Percentiles rank a stretch among this genome's conserved stretches.
Evolutionary conservation across 1,284 basidiomycete species (phyloP).

Genomic region (Cystodermella granulosa): DNA sequence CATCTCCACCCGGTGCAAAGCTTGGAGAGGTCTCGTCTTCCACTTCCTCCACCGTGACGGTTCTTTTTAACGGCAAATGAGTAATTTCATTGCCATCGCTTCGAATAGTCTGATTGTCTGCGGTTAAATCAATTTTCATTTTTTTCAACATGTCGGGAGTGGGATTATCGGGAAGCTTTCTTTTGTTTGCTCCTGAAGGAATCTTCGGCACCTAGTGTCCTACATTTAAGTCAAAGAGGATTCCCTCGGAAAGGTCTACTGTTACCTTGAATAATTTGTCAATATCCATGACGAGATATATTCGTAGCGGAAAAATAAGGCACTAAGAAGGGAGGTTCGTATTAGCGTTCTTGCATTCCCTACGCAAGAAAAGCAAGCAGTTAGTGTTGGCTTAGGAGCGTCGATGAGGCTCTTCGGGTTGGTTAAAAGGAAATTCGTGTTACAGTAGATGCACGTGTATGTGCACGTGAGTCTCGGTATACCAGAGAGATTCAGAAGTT

Average conservation of each 20-base stretch:
- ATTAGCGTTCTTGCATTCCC: too few species aligned
- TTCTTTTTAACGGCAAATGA: conserved; percentile 24
- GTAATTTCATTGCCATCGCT: background rate
- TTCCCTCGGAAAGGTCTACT: conserved; percentile 8
- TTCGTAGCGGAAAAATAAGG: too few species aligned
- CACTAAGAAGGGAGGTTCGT: too few species aligned
- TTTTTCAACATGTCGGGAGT: conserved; percentile 77
- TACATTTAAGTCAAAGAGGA: conserved; percentile 3
- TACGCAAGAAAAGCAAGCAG: too few species aligned
- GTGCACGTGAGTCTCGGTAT: too few species aligned
- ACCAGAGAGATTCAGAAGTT: too few species aligned
- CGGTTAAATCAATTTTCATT: conserved; percentile 41
- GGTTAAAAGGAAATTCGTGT: too few species aligned
- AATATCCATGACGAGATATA: too few species aligned
- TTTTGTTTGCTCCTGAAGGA: conserved; percentile 60
- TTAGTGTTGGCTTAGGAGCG: too few species aligned
- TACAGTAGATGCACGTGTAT: too few species aligned
- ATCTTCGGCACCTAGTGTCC: conserved; percentile 62
- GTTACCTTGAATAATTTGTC: conserved; percentile 78
- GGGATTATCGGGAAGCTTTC: conserved; percentile 78
- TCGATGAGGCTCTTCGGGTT: too few species aligned
- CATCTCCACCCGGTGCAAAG: conserved; percentile 78
- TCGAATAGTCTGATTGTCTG: background rate
- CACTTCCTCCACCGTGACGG: conserved; percentile 55
- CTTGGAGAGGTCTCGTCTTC: conserved; percentile 45